Conservation (phyloP, 2,329 filamentous ascomycete species). For the Trichophaea hybrida region DNA sequence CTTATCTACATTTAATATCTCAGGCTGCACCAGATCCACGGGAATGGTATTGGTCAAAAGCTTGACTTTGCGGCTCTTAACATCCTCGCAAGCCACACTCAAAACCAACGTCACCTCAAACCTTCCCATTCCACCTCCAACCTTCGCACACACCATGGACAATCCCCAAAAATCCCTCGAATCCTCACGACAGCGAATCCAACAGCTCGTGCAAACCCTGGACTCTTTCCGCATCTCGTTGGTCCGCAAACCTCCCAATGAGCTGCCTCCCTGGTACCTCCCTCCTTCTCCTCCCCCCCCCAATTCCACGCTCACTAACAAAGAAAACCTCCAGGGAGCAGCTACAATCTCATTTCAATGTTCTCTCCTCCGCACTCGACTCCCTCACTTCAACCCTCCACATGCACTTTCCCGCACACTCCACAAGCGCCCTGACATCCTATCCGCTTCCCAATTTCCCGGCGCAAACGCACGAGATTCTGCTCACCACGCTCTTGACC, state of each 20-base stretch:
- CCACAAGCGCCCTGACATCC: slow-evolving; percentile 39
- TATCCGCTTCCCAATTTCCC: slow-evolving; percentile 43
- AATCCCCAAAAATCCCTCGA: slow-evolving; percentile 34
- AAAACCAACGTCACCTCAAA: not conserved
- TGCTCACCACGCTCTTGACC: slow-evolving; percentile 40
- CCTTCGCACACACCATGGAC: slow-evolving; percentile 10
- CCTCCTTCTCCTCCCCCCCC: not conserved
- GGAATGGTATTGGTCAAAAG: not conserved
- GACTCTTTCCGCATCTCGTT: slow-evolving; percentile 36
- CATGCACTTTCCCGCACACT: slow-evolving; percentile 39
- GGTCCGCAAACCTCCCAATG: slow-evolving; percentile 31
- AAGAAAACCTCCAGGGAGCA: slow-evolving; percentile 30
- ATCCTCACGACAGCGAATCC: slow-evolving; percentile 37
- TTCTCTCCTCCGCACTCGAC: slow-evolving; percentile 39
- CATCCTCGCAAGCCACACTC: too few relatives aligned
- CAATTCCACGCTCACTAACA: slow-evolving; percentile 3
- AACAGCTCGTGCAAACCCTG: slow-evolving; percentile 37
- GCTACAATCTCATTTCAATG: slow-evolving; percentile 38
- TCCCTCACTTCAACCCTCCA: slow-evolving; percentile 38
- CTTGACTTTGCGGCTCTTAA: not conserved
- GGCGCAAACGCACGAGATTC: slow-evolving; percentile 34
- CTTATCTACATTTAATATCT: too few relatives aligned
- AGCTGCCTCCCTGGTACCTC: slow-evolving; percentile 37
- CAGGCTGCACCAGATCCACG: too few relatives aligned
- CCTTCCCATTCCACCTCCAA: not conserved